phyloP scores from a whole-genome alignment of 257 asterid species.

The Solanum chmielewskii region DNA sequence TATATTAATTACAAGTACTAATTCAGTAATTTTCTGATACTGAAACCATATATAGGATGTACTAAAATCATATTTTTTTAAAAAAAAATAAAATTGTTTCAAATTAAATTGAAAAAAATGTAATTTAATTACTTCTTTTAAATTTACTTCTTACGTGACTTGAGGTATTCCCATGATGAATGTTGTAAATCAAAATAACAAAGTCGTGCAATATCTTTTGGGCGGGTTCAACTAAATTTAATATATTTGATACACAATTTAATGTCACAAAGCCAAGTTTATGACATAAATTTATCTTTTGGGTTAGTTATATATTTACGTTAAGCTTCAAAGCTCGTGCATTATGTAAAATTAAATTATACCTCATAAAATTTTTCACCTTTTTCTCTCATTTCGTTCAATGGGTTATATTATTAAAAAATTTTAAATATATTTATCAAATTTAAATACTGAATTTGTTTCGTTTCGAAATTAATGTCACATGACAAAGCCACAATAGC shows the following conservation, averaged over 20 bases:
- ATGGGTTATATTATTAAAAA: background rate
- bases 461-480: background rate
- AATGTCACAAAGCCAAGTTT: background rate
- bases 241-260: rapidly evolving
- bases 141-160: background rate
- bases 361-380: rapidly evolving
- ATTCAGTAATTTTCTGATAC: background rate
- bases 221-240: rapidly evolving
- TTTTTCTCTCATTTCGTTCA: background rate
- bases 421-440: background rate
- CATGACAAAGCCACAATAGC: background rate
- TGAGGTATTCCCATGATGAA: background rate
- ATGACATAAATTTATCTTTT: background rate
- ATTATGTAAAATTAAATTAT: background rate
- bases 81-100: too few species aligned
- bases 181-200: background rate
- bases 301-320: background rate
- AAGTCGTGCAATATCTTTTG: background rate
- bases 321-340: background rate
- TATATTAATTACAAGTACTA: background rate
- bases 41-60: background rate
- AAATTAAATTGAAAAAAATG: background rate
- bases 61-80: too few species aligned
- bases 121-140: background rate
- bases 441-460: background rate